Base-by-base conservation (phyloP, 2,329 filamentous ascomycete genomes). In the Rhynchosporium graminicola region DNA sequence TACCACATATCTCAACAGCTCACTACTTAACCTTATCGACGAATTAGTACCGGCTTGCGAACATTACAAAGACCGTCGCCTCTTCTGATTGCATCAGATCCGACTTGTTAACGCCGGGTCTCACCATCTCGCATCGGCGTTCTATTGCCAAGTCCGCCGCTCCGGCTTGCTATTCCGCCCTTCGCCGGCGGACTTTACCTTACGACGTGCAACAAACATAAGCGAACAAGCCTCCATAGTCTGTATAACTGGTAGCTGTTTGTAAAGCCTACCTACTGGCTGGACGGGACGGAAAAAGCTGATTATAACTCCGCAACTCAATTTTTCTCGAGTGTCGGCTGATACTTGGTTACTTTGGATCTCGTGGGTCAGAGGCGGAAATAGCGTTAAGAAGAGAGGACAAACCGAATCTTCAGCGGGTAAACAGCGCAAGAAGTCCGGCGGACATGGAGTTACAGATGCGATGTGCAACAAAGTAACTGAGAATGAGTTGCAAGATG, bases 121-220 rank as follows among this genome's bases (percentile, higher is more conserved):
- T 42, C 36, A 28, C 31, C 2, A 33, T 10, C 20, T 38, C 15
- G 4, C 36, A 40, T 54, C 36, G 50, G 50, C 33, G 20, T 54
- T 54, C 20, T 28, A 20, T 20, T 33, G 36, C n/a, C 33, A 36
- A 33, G 12, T 29, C 29, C 47, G 6, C 28, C 28, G 28, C 36
- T 40, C 26, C 50, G 33, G 50, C 50, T 26, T 6, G 8, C 50
- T 7, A 5, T 4, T 42, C 36, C 48, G 48, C n/a, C 48, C 48
- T 15, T 38, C 48, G 48, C 31, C 48, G 48, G 20, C 48, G 48
- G 48, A 33, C 29, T 52, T 52, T 38, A 38, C 3, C 15, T 8
- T 52, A 12, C 9, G 48, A 52, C 38, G 31, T 52, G 48, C 48
- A 52, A 52, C 48, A 52, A 52, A 52, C 36, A 6, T 26, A 46